Evolutionary conservation across 352 stramenopile genomes (phyloP).

Genomic region (Phytophthora podocarpi): DNA sequence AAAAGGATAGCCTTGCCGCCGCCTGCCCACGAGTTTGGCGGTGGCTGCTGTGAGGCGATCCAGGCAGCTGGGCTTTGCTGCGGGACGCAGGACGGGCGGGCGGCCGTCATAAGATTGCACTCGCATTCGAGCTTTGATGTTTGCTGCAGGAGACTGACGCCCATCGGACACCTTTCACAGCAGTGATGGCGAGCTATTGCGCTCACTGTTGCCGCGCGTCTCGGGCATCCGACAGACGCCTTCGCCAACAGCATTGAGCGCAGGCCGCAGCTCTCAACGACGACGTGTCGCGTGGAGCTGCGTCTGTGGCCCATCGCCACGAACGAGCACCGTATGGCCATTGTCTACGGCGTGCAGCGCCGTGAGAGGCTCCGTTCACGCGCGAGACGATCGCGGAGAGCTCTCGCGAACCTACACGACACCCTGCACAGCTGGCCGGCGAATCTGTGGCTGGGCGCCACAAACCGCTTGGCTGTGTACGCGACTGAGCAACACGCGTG

Average conservation of each 20-base stretch:
- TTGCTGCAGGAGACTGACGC: not conserved
- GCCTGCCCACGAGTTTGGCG: conserved; percentile 19
- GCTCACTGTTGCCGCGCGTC: not conserved
- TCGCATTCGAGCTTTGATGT: not conserved
- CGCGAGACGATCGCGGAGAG: conserved; percentile 23
- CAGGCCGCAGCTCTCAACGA: not conserved
- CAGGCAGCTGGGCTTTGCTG: conserved; percentile 15
- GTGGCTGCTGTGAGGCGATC: conserved; percentile 12
- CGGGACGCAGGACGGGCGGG: conserved; percentile 6
- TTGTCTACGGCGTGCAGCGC: conserved; percentile 9
- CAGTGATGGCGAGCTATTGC: not conserved
- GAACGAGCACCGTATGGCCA: not conserved
- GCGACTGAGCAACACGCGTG: conserved; percentile 32
- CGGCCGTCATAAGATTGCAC: conserved; percentile 17
- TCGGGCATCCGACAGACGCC: not conserved
- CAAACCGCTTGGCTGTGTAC: conserved; percentile 34
- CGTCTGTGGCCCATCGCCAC: not conserved
- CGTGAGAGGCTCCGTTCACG: not conserved
- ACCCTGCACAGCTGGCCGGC: conserved; percentile 19
- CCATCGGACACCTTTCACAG: not conserved
- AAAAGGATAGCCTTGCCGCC: conserved; percentile 19
- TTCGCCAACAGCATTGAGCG: not conserved
- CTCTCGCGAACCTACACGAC: conserved; percentile 38
- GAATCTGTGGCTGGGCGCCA: conserved; percentile 21
- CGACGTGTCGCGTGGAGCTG: not conserved